A percentile compares a stretch with the other conserved stretches of the same genome.
These are phyloP conservation scores for Colletotrichum ledebouriae DNA, from an alignment of 2,329 filamentous ascomycete genomes.

Conservation along the genomic window DNA sequence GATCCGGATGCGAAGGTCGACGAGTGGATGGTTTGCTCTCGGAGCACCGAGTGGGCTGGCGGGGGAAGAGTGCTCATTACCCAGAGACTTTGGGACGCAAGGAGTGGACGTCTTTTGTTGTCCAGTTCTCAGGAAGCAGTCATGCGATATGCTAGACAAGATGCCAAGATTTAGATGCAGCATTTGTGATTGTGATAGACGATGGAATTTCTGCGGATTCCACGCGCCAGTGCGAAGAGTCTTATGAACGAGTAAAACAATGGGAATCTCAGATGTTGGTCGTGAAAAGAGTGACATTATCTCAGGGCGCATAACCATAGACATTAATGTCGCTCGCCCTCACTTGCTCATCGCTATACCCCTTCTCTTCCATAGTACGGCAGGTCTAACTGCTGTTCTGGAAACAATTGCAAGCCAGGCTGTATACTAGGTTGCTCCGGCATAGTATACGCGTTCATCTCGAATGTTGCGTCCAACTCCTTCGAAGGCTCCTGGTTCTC, in stretches of 20 bases:
- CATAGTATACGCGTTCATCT: background rate
- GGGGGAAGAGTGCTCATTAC: constrained; percentile 6
- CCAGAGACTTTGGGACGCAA: background rate
- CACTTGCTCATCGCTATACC: background rate
- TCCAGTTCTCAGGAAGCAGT: constrained; percentile 3
- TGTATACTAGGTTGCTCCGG: background rate
- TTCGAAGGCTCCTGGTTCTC: background rate
- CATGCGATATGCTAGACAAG: constrained; percentile 15
- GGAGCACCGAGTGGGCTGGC: constrained; percentile 8
- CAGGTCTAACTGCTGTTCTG: background rate
- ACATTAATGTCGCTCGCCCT: no score
- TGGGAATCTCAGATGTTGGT: no score
- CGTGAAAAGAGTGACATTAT: no score
- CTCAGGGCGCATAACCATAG: no score
- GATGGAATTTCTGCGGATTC: no score
- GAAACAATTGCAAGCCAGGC: constrained; percentile 15
- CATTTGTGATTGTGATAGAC: no score
- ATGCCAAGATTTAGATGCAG: background rate
- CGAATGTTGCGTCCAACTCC: background rate
- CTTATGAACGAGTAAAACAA: no score
- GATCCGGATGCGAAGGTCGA: constrained; percentile 1
- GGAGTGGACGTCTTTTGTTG: background rate
- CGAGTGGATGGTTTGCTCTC: constrained; percentile 4
- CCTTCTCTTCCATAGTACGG: background rate
- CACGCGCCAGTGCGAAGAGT: no score